phyloP scores from a whole-genome alignment of 1,284 basidiomycete genomes.

The Ustilago cynodontis region DNA sequence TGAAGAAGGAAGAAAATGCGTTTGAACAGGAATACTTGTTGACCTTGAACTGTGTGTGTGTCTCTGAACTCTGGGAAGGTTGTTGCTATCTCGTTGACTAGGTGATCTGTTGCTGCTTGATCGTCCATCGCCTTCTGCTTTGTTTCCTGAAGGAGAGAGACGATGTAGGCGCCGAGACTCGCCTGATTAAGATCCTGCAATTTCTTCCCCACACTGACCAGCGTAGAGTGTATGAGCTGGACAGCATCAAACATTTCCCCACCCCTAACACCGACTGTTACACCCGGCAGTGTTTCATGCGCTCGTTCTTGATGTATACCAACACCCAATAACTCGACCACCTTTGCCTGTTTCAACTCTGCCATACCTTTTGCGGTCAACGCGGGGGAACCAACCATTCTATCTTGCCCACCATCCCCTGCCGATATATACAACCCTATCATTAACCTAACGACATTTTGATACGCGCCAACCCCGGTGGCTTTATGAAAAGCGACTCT shows the following conservation, averaged over 20 bases:
- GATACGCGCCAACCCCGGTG: conserved; percentile 58
- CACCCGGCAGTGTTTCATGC: conserved; percentile 78
- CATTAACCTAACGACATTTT: conserved; percentile 59
- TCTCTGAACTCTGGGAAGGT: conserved; percentile 62
- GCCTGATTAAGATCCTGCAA: conserved; percentile 77
- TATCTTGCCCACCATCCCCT: conserved; percentile 18
- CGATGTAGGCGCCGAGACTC: conserved; percentile 80
- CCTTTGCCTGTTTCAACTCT: conserved; percentile 26
- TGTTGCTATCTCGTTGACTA: conserved; percentile 8
- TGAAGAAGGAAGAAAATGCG: conserved; percentile 86
- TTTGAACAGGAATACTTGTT: conserved; percentile 82
- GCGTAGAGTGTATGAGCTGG: conserved; percentile 75
- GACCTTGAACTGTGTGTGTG: conserved; percentile 21
- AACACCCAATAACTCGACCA: conserved; percentile 57
- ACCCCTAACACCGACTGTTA: conserved; percentile 79
- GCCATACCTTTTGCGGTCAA: conserved; percentile 49
- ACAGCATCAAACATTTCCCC: conserved; percentile 82
- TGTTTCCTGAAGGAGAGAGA: conserved; percentile 76
- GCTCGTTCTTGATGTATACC: conserved; percentile 74
- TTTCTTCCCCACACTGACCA: conserved; percentile 81
- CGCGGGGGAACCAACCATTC: conserved; percentile 11
- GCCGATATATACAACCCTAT: conserved; percentile 59
- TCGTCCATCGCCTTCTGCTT: conserved; percentile 69
- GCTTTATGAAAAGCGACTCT: conserved; percentile 55
- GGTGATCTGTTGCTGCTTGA: conserved; percentile 22